Conservation (phyloP, 208 protist species). For the Leishmania amazonensis region DNA sequence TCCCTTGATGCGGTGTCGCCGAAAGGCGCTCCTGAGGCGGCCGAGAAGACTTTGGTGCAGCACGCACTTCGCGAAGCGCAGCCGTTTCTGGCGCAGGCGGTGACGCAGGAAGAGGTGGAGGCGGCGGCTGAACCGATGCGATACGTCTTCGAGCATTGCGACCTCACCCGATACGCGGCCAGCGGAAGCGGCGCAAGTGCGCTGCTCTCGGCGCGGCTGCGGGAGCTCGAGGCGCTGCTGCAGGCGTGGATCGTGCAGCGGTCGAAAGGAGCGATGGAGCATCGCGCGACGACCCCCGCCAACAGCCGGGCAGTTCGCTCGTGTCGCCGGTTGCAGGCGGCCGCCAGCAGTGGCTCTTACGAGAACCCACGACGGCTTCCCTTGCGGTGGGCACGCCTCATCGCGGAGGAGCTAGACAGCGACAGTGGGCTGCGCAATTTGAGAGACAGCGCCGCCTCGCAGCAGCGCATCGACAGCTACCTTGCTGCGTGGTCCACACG, state of each 20-base stretch:
- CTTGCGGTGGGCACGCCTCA: slow-evolving; percentile 67
- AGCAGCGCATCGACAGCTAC: slow-evolving; percentile 31
- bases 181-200: slow-evolving; percentile 2
- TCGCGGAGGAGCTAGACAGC: slow-evolving; percentile 45
- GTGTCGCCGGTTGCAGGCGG: slow-evolving; percentile 19
- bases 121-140: slow-evolving; percentile 12
- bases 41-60: slow-evolving; percentile 11
- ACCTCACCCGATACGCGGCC: slow-evolving; percentile 13
- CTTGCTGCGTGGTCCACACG: slow-evolving; percentile 41
- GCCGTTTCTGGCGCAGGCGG: slow-evolving; percentile 3
- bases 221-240: slow-evolving; percentile 16
- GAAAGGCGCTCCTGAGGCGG: slow-evolving; percentile 1
- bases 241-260: slow-evolving; percentile 19
- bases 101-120: slow-evolving; percentile 23
- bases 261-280: slow-evolving; percentile 23
- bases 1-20: slow-evolving; percentile 4
- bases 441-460: slow-evolving; percentile 25
- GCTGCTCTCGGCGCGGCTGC: slow-evolving; percentile 20
- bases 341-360: slow-evolving; percentile 3
- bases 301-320: slow-evolving; percentile 21
- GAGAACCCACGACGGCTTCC: slow-evolving; percentile 67
- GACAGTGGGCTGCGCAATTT: slow-evolving; percentile 43
- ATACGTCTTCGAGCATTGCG: slow-evolving; percentile 23
- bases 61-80: slow-evolving; percentile 6
- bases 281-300: slow-evolving; percentile 13